A percentile compares a stretch with the other conserved stretches of the same genome.
Conservation (phyloP, 2,329 filamentous ascomycete species). For the Orbilia ellipsospora region DNA sequence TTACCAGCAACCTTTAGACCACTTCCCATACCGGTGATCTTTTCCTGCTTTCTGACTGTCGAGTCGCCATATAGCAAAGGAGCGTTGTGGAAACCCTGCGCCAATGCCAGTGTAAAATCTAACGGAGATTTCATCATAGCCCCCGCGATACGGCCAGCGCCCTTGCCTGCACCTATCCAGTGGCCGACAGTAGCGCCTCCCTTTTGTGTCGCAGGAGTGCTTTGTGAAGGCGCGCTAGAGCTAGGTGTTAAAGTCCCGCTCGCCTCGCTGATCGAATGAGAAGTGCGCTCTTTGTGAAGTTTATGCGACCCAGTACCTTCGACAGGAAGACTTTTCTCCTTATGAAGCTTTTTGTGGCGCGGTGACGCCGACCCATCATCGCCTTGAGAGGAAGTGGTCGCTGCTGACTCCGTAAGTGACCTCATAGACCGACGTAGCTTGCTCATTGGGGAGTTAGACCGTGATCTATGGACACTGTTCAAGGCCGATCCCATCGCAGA, state of each 20-base stretch:
- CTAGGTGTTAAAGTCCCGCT: constrained; percentile 11
- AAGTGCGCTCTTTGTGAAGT: constrained; percentile 25
- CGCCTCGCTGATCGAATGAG: constrained; percentile 14
- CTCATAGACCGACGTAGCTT: constrained; percentile 18
- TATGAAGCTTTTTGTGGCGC: constrained; percentile 30
- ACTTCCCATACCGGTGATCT: constrained; percentile 79
- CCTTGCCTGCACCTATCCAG: constrained; percentile 73
- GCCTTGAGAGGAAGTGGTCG: not conserved
- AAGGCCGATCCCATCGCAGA: constrained; percentile 40
- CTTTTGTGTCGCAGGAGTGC: constrained; percentile 57
- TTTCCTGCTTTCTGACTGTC: constrained; percentile 79
- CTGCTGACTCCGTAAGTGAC: constrained; percentile 26
- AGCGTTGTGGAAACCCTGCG: constrained; percentile 88
- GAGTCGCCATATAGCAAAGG: constrained; percentile 87
- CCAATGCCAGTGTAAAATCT: constrained; percentile 83
- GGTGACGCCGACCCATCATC: constrained; percentile 21
- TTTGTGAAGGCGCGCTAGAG: constrained; percentile 4
- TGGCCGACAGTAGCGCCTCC: constrained; percentile 67
- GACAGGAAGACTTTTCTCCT: constrained; percentile 22
- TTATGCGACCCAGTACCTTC: constrained; percentile 17
- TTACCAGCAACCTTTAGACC: constrained; percentile 82
- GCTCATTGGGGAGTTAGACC: constrained; percentile 45
- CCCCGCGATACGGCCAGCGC: constrained; percentile 76
- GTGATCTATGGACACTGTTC: constrained; percentile 34
- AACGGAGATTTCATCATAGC: constrained; percentile 78